Base-by-base conservation (phyloP, 768 basidiomycete species). In the Hygrophorus pudorinus region DNA sequence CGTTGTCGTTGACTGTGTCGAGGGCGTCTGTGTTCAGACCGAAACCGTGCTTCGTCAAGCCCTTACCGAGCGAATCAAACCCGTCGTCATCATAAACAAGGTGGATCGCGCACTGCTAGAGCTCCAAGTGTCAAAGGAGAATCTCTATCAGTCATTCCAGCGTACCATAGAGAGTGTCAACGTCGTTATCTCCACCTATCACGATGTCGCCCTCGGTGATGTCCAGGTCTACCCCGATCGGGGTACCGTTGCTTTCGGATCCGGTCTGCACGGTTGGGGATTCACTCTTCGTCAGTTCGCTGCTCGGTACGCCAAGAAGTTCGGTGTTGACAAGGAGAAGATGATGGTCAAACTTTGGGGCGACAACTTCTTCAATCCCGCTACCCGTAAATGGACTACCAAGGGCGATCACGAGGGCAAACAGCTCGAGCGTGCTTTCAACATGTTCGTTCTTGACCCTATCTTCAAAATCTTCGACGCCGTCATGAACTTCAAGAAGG, bases 401-500 rank as follows among this genome's bases (percentile, higher is more conserved):
- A 86, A 64, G 51, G 67, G 66, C 17, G 81, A 79, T 51, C 7
- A 80, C 44, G 84, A 92, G 55, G 91, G 90, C 58, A 93, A 92
- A 62, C 65, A 64, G n/a, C 84, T 97, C 45, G 96, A 98, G 60
- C 93, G 96, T 68, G 92, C 94, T 45, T 99, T 99, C 79, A 97
- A 92, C 71, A 70, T 74, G 73, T 98, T 99, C 69, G 90, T 98
- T 47, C 86, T 98, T 54, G 96, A 99, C 68, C 96, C 96, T 50
- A 98, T 99, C 70, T 99, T 87, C 83, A 89, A 80, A 66, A 81
- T 99, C 58, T 99, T 99, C 71, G 92, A 94, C 55, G 83, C 85
- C 55, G 87, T 96, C 66, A 97, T 97, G 92, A 94, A 98, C 76
- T 93, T 85, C 79, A 94, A 98, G 75, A 98, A 94, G 76, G 93